Evolutionary conservation across 495 filamentous ascomycete genomes (phyloP).

Genomic region (Xylaria nigripes): DNA sequence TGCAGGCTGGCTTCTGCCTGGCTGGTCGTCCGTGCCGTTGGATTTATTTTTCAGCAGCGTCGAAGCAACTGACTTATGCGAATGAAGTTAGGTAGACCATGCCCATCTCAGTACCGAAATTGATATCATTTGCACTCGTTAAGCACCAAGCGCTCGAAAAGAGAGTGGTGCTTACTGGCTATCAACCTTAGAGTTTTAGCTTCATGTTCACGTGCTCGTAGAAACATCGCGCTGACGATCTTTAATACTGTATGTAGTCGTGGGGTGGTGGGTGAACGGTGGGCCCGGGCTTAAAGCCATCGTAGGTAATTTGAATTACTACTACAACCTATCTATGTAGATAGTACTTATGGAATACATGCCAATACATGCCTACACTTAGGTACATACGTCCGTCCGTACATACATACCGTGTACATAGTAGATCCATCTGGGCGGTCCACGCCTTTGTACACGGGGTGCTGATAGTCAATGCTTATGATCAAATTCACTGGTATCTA

Average conservation of each 20-base stretch:
- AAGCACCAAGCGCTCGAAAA: background rate
- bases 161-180: background rate
- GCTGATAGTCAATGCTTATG: background rate
- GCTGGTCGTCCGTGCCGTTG: background rate
- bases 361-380: too few relatives aligned
- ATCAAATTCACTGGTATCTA: background rate
- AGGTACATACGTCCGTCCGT: background rate
- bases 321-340: too few relatives aligned
- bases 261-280: background rate
- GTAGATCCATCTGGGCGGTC: too few relatives aligned
- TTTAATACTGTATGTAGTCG: too few relatives aligned
- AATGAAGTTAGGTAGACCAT: too few relatives aligned
- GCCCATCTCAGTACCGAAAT: background rate
- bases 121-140: background rate
- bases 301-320: background rate
- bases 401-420: background rate
- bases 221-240: too few relatives aligned
- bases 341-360: too few relatives aligned
- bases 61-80: too few relatives aligned
- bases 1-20: background rate
- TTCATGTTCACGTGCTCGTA: background rate
- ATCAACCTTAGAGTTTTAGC: too few relatives aligned
- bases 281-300: background rate
- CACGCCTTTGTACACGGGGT: background rate
- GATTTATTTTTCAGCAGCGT: background rate